Evolutionary conservation across 805 yeast species (phyloP).

Genomic region (Nakazawaea ambrosiae): DNA sequence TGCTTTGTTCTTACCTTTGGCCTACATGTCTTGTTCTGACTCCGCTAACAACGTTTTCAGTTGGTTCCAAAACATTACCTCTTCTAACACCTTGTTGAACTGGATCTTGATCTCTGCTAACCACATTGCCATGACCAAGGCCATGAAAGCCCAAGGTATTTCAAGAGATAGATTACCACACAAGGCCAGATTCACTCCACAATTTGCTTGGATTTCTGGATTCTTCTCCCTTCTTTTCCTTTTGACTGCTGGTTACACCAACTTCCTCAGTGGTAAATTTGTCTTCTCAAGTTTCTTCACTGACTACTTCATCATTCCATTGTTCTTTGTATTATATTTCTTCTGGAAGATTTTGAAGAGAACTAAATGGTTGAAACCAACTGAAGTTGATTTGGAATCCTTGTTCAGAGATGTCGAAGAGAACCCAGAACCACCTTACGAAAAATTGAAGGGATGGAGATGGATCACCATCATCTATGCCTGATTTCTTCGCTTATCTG

Average conservation of each 20-base stretch:
- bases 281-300: slow-evolving; percentile 19
- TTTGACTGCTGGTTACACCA: slow-evolving; percentile 28
- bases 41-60: slow-evolving; percentile 21
- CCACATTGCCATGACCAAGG: slow-evolving; percentile 18
- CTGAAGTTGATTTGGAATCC: slow-evolving; percentile 32
- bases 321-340: slow-evolving; percentile 21
- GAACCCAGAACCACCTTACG: slow-evolving; percentile 21
- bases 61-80: slow-evolving; percentile 28
- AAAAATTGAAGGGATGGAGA: slow-evolving; percentile 14
- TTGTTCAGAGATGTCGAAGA: slow-evolving; percentile 24
- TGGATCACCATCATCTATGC: slow-evolving; percentile 14
- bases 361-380: slow-evolving; percentile 25
- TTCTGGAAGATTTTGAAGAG: slow-evolving; percentile 27
- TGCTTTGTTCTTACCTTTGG: slow-evolving; percentile 22
- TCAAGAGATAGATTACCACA: slow-evolving; percentile 27
- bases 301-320: slow-evolving; percentile 16
- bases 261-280: slow-evolving; percentile 27
- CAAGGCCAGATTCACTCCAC: slow-evolving; percentile 19
- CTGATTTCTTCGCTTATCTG: no score
- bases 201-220: slow-evolving; percentile 27
- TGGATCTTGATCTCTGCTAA: slow-evolving; percentile 15
- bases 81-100: slow-evolving; percentile 20
- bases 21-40: slow-evolving; percentile 19
- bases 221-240: slow-evolving; percentile 20
- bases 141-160: slow-evolving; percentile 33